Evolutionary conservation across 345 rosid species (phyloP), one percentile per base, ranked within the genome.

Genomic region (Geranium brycei): DNA sequence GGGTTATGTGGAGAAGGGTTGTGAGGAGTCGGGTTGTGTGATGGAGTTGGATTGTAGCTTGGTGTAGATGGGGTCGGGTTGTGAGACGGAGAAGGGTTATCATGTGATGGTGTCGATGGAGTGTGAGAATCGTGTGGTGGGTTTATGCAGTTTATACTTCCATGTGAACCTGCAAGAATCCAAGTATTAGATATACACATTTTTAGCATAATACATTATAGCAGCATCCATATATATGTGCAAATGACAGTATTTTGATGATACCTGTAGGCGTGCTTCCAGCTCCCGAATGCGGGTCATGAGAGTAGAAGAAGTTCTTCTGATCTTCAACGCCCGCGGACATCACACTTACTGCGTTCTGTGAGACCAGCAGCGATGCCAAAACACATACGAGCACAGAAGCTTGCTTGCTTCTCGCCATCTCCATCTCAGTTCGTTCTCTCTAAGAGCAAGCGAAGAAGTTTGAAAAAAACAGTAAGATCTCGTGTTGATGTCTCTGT

Each of bases 301-400:
- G 28, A 0, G 28, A 23, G 28, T 23, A 35, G 78, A 80, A 86
- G 79, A 74, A 86, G 73, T 73, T 87, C 83, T 87, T 85, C 14
- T 78, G 62, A 31, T 88, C 93, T 64, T 74, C 83, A 65, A 85
- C 64, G 65, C 75, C 35, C 19, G 17, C 62, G 64, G 85, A 74
- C 61, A 68, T 28, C 13, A 75, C 89, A 31, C 82, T 78, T 28
- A 65, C 72, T 23, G 28, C 28, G 2, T 23, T 23, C 28, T 23
- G 28, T 23, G 68, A 84, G 77, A 57, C 64, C 81, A 68, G 71
- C 78, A 23, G 28, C 2, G 28, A 23, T 23, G 28, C 28, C 47
- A 75, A 56, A 67, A 75, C 65, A 74, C 85, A 83, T 30, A 77
- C 17, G 63, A 65, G 31, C 59, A 76, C 12, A 58, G 76, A 65